Base-by-base conservation (phyloP, 139 green algal genomes). In the Yamagishiella unicocca region DNA sequence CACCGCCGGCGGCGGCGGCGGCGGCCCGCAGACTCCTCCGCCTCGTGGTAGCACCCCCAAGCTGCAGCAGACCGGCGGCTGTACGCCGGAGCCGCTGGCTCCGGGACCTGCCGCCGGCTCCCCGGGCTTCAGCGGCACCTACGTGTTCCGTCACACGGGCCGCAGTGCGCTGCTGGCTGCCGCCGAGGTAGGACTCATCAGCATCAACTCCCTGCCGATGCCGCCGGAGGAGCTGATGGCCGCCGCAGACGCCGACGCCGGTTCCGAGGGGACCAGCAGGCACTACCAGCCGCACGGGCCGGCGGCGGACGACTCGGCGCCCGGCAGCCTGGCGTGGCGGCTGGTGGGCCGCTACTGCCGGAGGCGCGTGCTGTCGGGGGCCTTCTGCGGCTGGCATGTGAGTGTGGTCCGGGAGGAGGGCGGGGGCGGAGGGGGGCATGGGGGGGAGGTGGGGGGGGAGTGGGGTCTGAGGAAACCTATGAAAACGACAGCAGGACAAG, bases 91-190 rank as follows among this genome's bases (percentile, higher is more conserved):
- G 35, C 27, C 35, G 35, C 25, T 50, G 5, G 33, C 35, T 35
- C 21, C 10, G 4, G 17, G 38, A 37, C 29, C 27, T 2, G 38
- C 2, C 38, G 70, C 21, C 53, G 27, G 25, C 21, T 24, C 27
- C 35, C 12, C 46, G 9, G n/a, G 24, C 53, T 35, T 6, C 35
- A 40, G n/a, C 17, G 38, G 37, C 7, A 3, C 42, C 7, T 84
- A 84, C 77, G 38, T 84, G 8, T 84, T 84, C 77, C 77, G 77
- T 27, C 40, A 35, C 27, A 38, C 58, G 5, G 38, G 77, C 37
- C 77, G 77, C 27, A 70, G 29, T 12, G 77, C 77, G 38, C 55
- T 84, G 12, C 29, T 50, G 38, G 77, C 77, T 4, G 77, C 77
- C 27, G 76, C 76, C 21, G 76, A 55, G 4, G 14, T 35, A 4